Conservation (phyloP, 192 early-diverging fungal species). For the Backusella liffmaniae region DNA sequence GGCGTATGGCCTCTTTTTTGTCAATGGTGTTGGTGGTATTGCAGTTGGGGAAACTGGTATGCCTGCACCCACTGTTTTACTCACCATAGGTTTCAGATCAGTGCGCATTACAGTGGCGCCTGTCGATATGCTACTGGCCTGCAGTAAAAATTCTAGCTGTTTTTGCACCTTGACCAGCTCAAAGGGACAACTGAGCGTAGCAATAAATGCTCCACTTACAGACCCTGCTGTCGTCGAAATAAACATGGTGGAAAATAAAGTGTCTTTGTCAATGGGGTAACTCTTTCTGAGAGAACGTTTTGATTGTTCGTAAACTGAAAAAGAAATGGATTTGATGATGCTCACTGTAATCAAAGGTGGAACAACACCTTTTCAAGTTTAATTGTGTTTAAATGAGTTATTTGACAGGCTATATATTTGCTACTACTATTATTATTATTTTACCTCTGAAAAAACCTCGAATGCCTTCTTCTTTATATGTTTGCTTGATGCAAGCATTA, state of each 20-base stretch:
- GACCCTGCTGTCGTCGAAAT: constrained; percentile 56
- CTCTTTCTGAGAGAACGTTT: constrained; percentile 49
- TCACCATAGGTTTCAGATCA: constrained; percentile 3
- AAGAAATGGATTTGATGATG: constrained; percentile 86
- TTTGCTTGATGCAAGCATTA: constrained; percentile 70
- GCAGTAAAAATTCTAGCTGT: constrained; percentile 65
- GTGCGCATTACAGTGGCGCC: constrained; percentile 39
- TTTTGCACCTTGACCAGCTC: constrained; percentile 79
- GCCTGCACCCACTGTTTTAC: constrained; percentile 15
- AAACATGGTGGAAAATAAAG: constrained; percentile 41
- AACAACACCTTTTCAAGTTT: constrained; percentile 46
- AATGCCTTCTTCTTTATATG: constrained; percentile 77
- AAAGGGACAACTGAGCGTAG: constrained; percentile 69
- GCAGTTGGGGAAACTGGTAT: constrained; percentile 26
- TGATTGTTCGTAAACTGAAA: constrained; percentile 84
- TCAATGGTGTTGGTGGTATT: constrained; percentile 10
- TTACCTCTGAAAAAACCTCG: constrained; percentile 85
- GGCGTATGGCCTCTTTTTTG: background rate
- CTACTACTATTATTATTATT: too few species aligned
- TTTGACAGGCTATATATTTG: too few species aligned
- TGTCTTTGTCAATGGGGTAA: constrained; percentile 33
- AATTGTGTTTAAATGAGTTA: too few species aligned
- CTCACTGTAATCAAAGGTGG: constrained; percentile 85
- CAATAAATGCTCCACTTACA: constrained; percentile 63
- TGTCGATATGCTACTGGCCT: constrained; percentile 47